Base-by-base conservation (phyloP, 129 eudicot genomes). In the Flaveria sonorensis region DNA sequence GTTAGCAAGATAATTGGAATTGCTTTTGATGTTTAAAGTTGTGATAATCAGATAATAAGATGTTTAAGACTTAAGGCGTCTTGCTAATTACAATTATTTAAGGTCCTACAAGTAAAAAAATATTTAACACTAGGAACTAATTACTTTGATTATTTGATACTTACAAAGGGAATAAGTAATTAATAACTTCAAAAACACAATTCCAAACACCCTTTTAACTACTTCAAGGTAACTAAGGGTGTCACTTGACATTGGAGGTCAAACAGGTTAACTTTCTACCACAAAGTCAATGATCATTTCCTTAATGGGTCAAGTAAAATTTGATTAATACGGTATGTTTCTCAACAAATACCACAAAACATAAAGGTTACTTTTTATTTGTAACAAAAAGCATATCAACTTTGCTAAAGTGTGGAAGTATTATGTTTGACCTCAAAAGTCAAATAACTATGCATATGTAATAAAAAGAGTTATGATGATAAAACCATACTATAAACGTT, bases 401-500 rank as follows among this genome's bases (percentile, higher is more conserved):
- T 62, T 62, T 64, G 20, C 7, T 36, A 14, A 64, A 16, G 9
- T 13, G 13, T 48, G 63, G 24, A 26, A 24, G 75, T 23, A 26
- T 14, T 28, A 71, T 50, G 75, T 71, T 50, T 50, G 75, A 50
- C 47, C n/a, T 71, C 67, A 60, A 71, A 71, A 50, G 45, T 71
- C 24, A 50, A 70, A 50, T 26, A 23, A 4, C 13, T 4, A 0
- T 7, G 23, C 16, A 8, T 15, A 18, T 3, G 62, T 26, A 51
- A 69, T 13, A 14, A 7, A 14, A 10, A 70, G 60, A 70, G 26
- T 6, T 21, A 14, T 46, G 40, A 47, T 21, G 74, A 70, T 23
- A 70, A 43, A 16, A 69, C 30, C 73, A 45, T 62, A 75, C 79
- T 51, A 47, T 50, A 24, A n/a, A 75, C 16, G 18, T 45, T 42